Percentiles rank a stretch among this genome's conserved stretches.
Evolutionary conservation across 225 moss, liverwort and hornwort genomes (phyloP).

Genomic region (Anthoceros angustus): DNA sequence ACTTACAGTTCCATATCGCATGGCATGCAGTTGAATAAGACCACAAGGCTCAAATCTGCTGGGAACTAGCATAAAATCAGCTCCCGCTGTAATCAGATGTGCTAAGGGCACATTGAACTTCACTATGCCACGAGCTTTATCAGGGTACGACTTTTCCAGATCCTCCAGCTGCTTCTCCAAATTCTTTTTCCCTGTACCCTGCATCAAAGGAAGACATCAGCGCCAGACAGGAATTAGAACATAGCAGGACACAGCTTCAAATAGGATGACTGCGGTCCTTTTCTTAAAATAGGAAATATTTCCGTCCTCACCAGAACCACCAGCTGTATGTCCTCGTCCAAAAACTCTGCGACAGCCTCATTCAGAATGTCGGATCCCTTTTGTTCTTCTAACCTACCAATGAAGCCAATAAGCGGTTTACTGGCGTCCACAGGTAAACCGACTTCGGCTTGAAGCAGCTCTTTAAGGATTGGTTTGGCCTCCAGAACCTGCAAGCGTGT

Average conservation of each 20-base stretch:
- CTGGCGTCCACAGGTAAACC: slow-evolving; percentile 49
- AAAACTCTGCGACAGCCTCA: slow-evolving; percentile 53
- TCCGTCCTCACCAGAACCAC: slow-evolving; percentile 44
- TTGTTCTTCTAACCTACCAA: slow-evolving; percentile 86
- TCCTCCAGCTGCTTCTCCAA: slow-evolving; percentile 68
- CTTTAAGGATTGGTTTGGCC: slow-evolving; percentile 53
- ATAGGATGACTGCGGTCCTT: too few species aligned
- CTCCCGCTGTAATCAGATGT: slow-evolving; percentile 70
- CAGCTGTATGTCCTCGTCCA: slow-evolving; percentile 53
- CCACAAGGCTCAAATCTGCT: slow-evolving; percentile 94
- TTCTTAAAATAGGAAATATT: neutral
- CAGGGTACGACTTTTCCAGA: slow-evolving; percentile 47
- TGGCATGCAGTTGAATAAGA: slow-evolving; percentile 74
- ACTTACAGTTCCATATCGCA: slow-evolving; percentile 81
- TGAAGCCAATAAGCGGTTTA: slow-evolving; percentile 77
- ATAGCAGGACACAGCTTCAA: neutral
- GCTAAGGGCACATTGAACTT: slow-evolving; percentile 75
- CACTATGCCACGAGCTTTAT: slow-evolving; percentile 59
- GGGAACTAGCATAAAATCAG: slow-evolving; percentile 65
- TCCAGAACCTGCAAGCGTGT: slow-evolving; percentile 37
- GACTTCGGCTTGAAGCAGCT: slow-evolving; percentile 73
- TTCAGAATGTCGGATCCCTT: slow-evolving; percentile 85
- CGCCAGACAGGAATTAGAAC: neutral
- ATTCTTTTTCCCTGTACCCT: slow-evolving; percentile 85
- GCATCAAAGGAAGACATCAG: neutral